Conservation (phyloP, 2,329 filamentous ascomycete genomes). For the Calycina herbarum region DNA sequence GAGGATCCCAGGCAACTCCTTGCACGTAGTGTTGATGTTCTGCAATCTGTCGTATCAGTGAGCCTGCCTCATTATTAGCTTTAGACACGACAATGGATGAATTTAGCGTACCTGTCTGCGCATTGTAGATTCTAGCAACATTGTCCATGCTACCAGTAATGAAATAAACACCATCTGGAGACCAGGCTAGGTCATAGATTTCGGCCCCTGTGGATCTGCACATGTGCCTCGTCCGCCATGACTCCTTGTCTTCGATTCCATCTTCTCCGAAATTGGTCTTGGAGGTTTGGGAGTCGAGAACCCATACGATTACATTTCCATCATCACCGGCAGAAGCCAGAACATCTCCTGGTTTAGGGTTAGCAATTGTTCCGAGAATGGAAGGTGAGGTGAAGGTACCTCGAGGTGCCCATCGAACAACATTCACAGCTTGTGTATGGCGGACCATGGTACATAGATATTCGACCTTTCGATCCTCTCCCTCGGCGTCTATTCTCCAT, state of each 20-base stretch:
- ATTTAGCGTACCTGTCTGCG: constrained; percentile 69
- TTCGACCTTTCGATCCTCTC: constrained; percentile 83
- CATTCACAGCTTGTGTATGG: constrained; percentile 96
- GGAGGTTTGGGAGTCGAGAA: constrained; percentile 72
- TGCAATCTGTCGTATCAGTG: constrained; percentile 84
- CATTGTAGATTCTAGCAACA: constrained; percentile 94
- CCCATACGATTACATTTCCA: constrained; percentile 95
- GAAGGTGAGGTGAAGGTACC: constrained; percentile 52
- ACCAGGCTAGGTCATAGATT: constrained; percentile 98
- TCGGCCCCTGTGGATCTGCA: constrained; percentile 92
- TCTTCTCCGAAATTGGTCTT: constrained; percentile 75
- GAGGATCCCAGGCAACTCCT: constrained; percentile 95
- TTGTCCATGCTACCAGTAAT: constrained; percentile 99
- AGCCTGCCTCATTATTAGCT: constrained; percentile 42
- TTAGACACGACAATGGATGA: constrained; percentile 5
- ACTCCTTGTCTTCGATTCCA: constrained; percentile 87
- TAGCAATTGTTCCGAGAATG: constrained; percentile 12
- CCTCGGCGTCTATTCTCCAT: constrained; percentile 85
- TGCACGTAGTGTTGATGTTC: constrained; percentile 99
- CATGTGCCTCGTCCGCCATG: constrained; percentile 97
- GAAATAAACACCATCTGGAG: constrained; percentile 93
- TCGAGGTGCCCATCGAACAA: constrained; percentile 92
- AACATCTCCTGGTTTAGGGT: constrained; percentile 67
- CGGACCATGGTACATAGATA: constrained; percentile 91
- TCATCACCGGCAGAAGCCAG: constrained; percentile 96